These are phyloP conservation scores for Excoecaria cochinchinensis DNA, from an alignment of 345 rosid genomes.

Conservation along the genomic window DNA sequence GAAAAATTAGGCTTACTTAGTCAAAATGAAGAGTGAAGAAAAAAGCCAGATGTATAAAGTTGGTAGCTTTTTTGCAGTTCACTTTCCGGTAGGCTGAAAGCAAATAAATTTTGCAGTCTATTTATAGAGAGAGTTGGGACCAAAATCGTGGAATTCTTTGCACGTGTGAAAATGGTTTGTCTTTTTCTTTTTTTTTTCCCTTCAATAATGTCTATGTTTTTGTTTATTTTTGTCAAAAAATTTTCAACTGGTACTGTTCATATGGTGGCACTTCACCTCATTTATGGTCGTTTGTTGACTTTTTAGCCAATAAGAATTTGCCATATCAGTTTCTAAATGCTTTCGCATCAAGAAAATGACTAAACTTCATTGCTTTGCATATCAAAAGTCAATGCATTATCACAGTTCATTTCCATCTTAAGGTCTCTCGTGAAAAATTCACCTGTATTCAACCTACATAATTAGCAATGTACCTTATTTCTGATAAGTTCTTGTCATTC, in stretches of 20 bases:
- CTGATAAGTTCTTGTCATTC: no score
- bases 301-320: neutral
- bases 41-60: neutral
- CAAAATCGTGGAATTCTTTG: no score
- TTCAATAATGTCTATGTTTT: no score
- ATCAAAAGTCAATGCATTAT: neutral
- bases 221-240: no score
- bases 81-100: neutral
- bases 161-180: constrained; percentile 17
- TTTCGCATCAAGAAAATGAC: neutral
- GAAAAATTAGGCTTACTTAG: neutral
- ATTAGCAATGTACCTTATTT: no score
- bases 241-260: neutral
- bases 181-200: neutral
- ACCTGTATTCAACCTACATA: no score
- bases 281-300: constrained; percentile 14
- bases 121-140: neutral
- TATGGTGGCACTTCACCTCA: neutral
- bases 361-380: neutral
- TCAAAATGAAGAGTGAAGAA: neutral
- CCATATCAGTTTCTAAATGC: neutral
- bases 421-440: no score
- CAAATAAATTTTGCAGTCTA: neutral
- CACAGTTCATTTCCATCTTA: no score
- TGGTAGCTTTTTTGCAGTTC: neutral